Evolutionary conservation across 2,329 filamentous ascomycete genomes (phyloP).

Genomic region (Colletotrichum costaricense): DNA sequence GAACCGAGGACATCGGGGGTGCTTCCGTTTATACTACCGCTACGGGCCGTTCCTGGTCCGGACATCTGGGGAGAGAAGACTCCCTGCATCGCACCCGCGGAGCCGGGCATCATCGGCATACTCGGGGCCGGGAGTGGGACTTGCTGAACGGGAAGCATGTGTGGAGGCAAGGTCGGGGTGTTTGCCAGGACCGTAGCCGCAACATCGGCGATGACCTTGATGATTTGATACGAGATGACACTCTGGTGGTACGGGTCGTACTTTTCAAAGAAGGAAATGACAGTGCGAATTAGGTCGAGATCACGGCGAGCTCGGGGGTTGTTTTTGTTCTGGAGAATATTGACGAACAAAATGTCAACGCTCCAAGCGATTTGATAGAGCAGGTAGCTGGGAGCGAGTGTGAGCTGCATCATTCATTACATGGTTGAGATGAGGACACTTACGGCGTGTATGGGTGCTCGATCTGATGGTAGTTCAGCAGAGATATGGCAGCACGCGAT

Average conservation of each 20-base stretch:
- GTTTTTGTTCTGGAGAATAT: slow-evolving; percentile 28
- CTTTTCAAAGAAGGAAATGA: slow-evolving; percentile 30
- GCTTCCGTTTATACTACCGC: slow-evolving; percentile 6
- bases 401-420: neutral
- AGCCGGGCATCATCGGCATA: neutral
- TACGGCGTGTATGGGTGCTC: slow-evolving; percentile 27
- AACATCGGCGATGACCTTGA: slow-evolving; percentile 23
- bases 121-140: neutral
- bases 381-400: neutral
- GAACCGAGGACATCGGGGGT: slow-evolving; percentile 1
- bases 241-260: slow-evolving; percentile 19
- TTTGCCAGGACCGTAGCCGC: slow-evolving; percentile 28
- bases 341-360: slow-evolving; percentile 29
- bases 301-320: slow-evolving; percentile 24
- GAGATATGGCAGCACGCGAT: slow-evolving; percentile 27
- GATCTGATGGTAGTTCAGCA: slow-evolving; percentile 27
- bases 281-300: slow-evolving; percentile 29
- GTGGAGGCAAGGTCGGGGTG: slow-evolving; percentile 27
- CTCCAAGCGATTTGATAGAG: slow-evolving; percentile 30
- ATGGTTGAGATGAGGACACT: neutral
- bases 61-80: neutral
- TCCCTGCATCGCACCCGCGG: neutral
- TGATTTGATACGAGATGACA: slow-evolving; percentile 21
- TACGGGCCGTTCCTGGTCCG: neutral
- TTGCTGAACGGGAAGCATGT: slow-evolving; percentile 18